Evolutionary conservation across 768 basidiomycete species (phyloP), one percentile per base, ranked within the genome.

Genomic region (Guyanaporus albipodus): DNA sequence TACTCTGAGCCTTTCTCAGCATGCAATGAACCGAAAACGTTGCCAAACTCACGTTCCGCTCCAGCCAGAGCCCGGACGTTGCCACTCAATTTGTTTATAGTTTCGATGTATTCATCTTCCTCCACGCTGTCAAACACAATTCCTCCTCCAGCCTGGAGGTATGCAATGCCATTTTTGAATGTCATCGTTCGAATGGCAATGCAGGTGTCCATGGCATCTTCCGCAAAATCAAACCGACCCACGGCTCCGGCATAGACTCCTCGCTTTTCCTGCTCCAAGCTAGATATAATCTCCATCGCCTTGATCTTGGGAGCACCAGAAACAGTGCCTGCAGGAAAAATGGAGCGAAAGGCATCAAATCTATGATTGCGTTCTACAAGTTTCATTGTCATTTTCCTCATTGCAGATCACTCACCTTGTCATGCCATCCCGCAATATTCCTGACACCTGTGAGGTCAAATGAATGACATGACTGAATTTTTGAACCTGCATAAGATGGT

Each of bases 281-380:
- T 82, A 6, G 84, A 84, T 23, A 99, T 72, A 33, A 99, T 83
- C 66, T 99, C 91, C 52, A 99, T 91, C 1, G 96, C 96, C 64
- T 95, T 96, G 68, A 99, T 94, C 70, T 99, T 99, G 2, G 96
- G 96, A 26, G 96, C 96, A 19, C 96, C 96, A 1, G 95, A 97
- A 21, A 99, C 96, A 3, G 96, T 99, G 0, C 96, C 96, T 15
- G 95, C 94, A 2, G 96, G 96, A 74, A 99, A 98, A 54, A 99
- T 98, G 19, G 95, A 97, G 9, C 95, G 82, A 79, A 99, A 98
- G 0, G 96, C 96, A 63, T 98, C 95, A 61, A 97, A 99, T 54
- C 94, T 94, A 55, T 3, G 6, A 23, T 21, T 28, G 34, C 50
- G 33, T 40, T 18, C 40, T 39, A 18, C 42, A 44, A 40, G 17